Percentiles rank a stretch among this genome's conserved stretches.
Evolutionary conservation across 768 basidiomycete genomes (phyloP).

Genomic region (Suillus americanus): DNA sequence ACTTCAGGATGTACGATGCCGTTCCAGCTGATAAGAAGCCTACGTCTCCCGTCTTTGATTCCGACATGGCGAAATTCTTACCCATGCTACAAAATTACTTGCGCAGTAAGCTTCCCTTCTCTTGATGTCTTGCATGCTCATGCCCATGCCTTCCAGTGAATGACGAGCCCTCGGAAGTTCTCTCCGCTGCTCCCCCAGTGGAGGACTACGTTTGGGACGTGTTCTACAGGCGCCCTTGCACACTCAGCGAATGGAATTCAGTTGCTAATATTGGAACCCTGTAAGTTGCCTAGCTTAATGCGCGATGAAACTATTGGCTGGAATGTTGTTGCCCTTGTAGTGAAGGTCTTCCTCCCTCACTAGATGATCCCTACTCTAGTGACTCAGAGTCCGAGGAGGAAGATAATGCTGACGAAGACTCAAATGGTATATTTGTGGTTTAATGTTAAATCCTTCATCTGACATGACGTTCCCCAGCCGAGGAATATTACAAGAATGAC

Average conservation of each 20-base stretch:
- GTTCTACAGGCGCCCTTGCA: constrained; percentile 69
- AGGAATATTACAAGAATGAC: constrained; percentile 84
- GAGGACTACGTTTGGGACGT: constrained; percentile 85
- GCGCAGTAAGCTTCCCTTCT: constrained; percentile 43
- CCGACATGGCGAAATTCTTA: constrained; percentile 75
- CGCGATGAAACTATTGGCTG: background rate
- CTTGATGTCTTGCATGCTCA: background rate
- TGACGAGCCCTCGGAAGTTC: constrained; percentile 18
- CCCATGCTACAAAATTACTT: constrained; percentile 78
- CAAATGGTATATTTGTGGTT: constrained; percentile 55
- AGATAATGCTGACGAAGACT: constrained; percentile 82
- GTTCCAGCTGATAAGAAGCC: constrained; percentile 43
- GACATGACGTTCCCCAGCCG: constrained; percentile 44
- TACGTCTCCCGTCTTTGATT: constrained; percentile 37
- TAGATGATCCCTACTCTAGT: constrained; percentile 56
- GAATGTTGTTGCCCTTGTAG: constrained; percentile 39
- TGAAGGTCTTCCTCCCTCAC: constrained; percentile 55
- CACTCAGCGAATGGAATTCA: constrained; percentile 59
- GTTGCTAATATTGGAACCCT: constrained; percentile 58
- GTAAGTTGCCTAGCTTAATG: constrained; percentile 38
- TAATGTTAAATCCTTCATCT: background rate
- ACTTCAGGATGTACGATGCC: constrained; percentile 75
- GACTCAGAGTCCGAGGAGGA: constrained; percentile 65
- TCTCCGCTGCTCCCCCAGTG: constrained; percentile 1
- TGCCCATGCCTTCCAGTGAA: constrained; percentile 21